phyloP scores from a whole-genome alignment of 73 alveolate species.

The Paramecium caudatum region DNA sequence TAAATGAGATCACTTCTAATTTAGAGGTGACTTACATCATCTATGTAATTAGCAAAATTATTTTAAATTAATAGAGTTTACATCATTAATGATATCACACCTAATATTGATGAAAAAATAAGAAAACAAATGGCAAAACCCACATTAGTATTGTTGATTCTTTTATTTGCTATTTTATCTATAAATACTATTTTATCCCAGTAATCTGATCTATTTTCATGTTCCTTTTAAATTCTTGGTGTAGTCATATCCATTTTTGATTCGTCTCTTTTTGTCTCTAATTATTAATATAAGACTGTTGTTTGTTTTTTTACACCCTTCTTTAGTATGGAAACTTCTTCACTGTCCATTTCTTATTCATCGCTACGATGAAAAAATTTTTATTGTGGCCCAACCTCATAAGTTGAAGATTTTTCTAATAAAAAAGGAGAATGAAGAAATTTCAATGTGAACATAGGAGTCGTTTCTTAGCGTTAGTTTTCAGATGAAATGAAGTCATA shows the following conservation, averaged over 20 bases:
- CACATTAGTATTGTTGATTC: not conserved
- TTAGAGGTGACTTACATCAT: not conserved
- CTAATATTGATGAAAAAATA: slow-evolving; percentile 3
- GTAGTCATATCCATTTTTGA: not conserved
- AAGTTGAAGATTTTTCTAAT: not conserved
- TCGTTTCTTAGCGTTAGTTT: not conserved
- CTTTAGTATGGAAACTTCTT: not conserved
- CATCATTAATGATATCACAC: slow-evolving; percentile 12
- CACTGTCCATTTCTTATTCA: not conserved
- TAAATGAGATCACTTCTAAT: not conserved
- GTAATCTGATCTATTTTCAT: not conserved
- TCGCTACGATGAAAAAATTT: not conserved
- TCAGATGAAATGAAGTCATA: not conserved
- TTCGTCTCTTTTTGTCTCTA: not conserved
- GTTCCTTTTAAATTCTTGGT: not conserved
- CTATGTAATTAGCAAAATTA: not conserved
- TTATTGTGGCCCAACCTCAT: not conserved
- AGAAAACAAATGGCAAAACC: not conserved
- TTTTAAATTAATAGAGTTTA: not conserved
- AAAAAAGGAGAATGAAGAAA: not conserved
- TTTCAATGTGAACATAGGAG: not conserved
- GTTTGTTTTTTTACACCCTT: not conserved
- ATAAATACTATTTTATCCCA: not conserved
- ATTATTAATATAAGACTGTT: not conserved
- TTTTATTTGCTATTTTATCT: not conserved